Base-by-base conservation (phyloP, 768 basidiomycete genomes). In the Pholiota molesta region DNA sequence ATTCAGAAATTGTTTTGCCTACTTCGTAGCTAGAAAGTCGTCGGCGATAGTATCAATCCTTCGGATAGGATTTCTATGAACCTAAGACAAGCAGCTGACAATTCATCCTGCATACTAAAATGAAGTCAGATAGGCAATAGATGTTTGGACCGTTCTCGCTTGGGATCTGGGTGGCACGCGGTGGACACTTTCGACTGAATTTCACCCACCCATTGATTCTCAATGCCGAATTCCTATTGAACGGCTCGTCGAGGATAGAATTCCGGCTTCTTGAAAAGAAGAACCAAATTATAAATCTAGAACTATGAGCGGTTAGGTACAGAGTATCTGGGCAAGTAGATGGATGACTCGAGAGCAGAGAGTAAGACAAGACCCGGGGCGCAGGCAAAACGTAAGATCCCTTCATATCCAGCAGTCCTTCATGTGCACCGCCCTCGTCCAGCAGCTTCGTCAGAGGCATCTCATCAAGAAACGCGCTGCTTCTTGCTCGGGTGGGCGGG, bases 401-500 rank as follows among this genome's bases (percentile, higher is more conserved):
- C 59, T 66, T 62, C 54, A 61, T 52, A 60, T 60, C 61, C 61
- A 54, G 57, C 60, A 57, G 19, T 44, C 52, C 56, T 57, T 57
- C 54, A 45, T 51, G 28, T 44, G 57, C 52, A 49, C 54, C 60
- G 47, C 63, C 55, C 37, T 51, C 35, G 52, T 61, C 65, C 11
- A 51, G 37, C 40, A 51, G 47, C 55, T 57, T 60, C 53, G 52
- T 44, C 57, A 51, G 57, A 57, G 39, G 45, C 62, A 54, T 62
- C 62, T 62, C 67, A 59, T 68, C 67, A 60, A 68, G 67, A 66
- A 63, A 66, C 28, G 62, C 55, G 16, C 29, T 42, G 57, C 62
- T 64, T 61, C 57, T 33, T 55, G n/a, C 47, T 61, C 52, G 44
- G 31, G 55, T 33, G 33, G 52, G 62, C 52, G 56, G 57, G 31